Conservation (phyloP, 192 early-diverging fungal genomes). For the Backusella macrospora region DNA sequence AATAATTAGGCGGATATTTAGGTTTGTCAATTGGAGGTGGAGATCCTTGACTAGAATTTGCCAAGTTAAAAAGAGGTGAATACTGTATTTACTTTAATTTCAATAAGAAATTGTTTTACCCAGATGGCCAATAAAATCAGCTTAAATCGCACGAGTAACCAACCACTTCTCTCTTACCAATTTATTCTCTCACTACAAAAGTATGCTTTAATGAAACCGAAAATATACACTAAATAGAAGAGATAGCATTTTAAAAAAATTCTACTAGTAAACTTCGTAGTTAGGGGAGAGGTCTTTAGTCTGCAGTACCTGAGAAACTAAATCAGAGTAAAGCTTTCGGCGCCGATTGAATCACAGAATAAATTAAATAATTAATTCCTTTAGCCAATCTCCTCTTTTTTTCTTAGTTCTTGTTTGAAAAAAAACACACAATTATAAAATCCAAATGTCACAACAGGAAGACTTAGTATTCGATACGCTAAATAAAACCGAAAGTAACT, state of each 20-base stretch:
- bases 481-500: no score
- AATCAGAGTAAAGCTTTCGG: neutral
- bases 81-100: no score
- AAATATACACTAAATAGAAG: neutral
- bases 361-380: neutral
- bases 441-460: neutral
- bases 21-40: no score
- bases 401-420: neutral
- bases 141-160: neutral
- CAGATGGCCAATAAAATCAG: neutral
- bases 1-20: no score
- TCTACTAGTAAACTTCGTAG: neutral
- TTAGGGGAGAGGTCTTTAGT: neutral
- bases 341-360: neutral
- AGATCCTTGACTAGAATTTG: no score
- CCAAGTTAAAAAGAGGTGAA: no score
- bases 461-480: no score
- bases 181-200: neutral
- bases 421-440: neutral
- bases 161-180: neutral
- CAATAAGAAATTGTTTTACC: no score
- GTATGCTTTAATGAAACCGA: neutral
- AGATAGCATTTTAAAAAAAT: neutral
- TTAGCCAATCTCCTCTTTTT: neutral
- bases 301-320: neutral